These are phyloP conservation scores for Eucalyptus sp. DNA, from an alignment of 345 rosid species.

Conservation along the genomic window DNA sequence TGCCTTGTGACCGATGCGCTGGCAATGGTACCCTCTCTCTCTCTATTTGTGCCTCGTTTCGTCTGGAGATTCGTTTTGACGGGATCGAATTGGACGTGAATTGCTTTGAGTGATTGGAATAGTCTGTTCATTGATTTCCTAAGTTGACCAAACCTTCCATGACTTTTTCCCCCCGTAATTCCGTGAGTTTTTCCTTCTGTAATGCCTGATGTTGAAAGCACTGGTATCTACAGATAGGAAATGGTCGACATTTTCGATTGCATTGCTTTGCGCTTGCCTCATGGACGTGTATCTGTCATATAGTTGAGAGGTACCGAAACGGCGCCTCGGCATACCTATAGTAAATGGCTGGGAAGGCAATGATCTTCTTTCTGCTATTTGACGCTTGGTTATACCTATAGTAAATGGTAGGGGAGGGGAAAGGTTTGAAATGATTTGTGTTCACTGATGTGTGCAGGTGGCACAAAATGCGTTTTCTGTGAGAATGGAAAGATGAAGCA, in stretches of 20 bases:
- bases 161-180: not conserved
- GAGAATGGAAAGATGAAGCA: constrained; percentile 77
- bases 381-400: not conserved
- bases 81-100: not conserved
- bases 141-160: not conserved
- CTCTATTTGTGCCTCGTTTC: not conserved
- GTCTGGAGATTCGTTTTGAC: not conserved
- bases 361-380: not conserved
- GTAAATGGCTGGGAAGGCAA: not conserved
- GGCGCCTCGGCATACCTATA: not conserved
- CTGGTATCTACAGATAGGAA: not conserved
- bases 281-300: not conserved
- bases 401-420: not conserved
- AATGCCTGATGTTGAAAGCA: not conserved
- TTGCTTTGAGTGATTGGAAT: not conserved
- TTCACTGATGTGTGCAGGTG: constrained; percentile 30
- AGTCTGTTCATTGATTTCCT: not conserved
- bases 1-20: constrained; percentile 82
- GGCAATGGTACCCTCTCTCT: constrained; percentile 51
- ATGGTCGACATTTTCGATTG: not conserved
- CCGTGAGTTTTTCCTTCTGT: not conserved
- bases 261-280: not conserved
- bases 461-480: constrained; percentile 89
- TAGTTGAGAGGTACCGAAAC: not conserved
- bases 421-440: not conserved